Base-by-base conservation (phyloP, 1,284 basidiomycete species). In the Rhodotorula sp. region DNA sequence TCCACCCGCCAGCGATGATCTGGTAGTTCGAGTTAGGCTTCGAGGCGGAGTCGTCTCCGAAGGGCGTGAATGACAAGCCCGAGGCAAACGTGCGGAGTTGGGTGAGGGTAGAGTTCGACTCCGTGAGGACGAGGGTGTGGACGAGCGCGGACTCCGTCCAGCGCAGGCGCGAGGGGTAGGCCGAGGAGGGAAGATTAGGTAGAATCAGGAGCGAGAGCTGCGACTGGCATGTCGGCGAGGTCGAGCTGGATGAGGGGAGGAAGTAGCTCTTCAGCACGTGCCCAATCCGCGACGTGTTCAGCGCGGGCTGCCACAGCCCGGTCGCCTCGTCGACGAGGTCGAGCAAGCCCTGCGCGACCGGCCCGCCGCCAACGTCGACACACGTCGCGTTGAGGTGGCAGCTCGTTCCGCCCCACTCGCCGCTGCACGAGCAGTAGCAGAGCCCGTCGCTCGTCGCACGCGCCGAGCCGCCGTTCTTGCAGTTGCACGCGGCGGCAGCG, bases 301-400 rank as follows among this genome's bases (percentile, higher is more conserved):
- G 21, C 9, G 21, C 22, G 1, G 76, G 76, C 22, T 64, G n/a
- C 56, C 71, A 77, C 19, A 70, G 37, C 8, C 25, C 57, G 4
- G 51, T 59, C 27, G 72, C 65, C 10, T 22, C 22, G 2, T 58
- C 44, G 9, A 65, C 67, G 34, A 64, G 50, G 21, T 73, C 72
- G 29, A 75, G 29, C 4, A 75, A 15, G 10, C 67, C 71, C 34
- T 71, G 68, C 6, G 74, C 76, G 15, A 76, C 48, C 21, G 19
- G 15, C 1, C 51, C 32, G 22, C 56, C 55, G 32, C 61, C 62
- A 0, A 48, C 61, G 36, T 63, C 69, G 22, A 67, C 51, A 56
- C 76, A 77, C 3, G 70, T 74, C 27, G 70, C 53, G 61, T 77
- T 58, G 37, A 70, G 55, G 7, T 57, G 58, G 62, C 70, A 71